Base-by-base conservation (phyloP, 805 yeast genomes). In the Hanseniaspora lindneri region DNA sequence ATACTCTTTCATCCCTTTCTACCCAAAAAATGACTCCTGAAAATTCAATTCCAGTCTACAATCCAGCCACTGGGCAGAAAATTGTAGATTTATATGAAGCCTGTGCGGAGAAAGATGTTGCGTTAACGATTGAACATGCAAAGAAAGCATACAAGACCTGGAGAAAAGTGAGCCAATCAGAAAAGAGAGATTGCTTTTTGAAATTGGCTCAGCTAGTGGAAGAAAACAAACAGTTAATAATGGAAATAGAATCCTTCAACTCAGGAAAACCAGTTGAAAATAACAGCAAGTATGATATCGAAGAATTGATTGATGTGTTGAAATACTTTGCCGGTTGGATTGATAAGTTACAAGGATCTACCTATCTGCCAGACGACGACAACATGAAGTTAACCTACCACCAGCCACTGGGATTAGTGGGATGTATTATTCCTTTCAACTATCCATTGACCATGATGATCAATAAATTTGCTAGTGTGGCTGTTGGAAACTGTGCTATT, bases 261-360 rank as follows among this genome's bases (percentile, higher is more conserved):
- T 67, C 75, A 41, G 83, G 83, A 54, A 78, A 77, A 59, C 74
- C 80, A 39, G 66, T 69, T 47, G 61, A 63, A 21, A 60, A 69
- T 32, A 76, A 76, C 60, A 75, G 83, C 23, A 65, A 70, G 30
- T 72, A 64, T 51, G 94, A 83, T 58, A 72, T 83, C 36, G 70
- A 68, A 17, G 79, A 75, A 51, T 66, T 76, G 34, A 71, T 75
- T 33, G 74, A 68, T 53, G 74, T 74, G 32, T 69, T 79, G 65
- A 73, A 74, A 55, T 80, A 79, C 60, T 74, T 75, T 58, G 86
- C 85, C 37, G 89, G 92, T 21, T 76, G 79, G 73, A 82, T 86
- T 44, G 84, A 81, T 63, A 76, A 79, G 65, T 68, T 77, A 48
- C 67, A 67, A 50, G 94, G 94, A 16, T 69, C 73, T 51, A 72